phyloP scores from a whole-genome alignment of 768 basidiomycete genomes.

The Daedalea quercina region DNA sequence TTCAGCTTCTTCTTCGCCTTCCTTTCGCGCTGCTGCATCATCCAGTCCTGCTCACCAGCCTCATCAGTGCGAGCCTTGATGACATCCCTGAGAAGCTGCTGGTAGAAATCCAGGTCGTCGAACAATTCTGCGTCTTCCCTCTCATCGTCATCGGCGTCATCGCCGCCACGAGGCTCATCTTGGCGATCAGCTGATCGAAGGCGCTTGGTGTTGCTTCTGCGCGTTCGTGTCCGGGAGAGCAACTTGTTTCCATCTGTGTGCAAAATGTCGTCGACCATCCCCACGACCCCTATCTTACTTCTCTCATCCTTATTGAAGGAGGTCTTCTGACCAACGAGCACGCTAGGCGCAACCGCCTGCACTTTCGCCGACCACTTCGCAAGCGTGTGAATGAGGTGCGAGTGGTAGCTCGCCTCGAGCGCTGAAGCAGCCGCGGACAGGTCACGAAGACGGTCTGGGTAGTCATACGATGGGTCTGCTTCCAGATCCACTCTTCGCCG shows the following conservation, averaged over 20 bases:
- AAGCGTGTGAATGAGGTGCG: constrained; percentile 69
- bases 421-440: constrained; percentile 25
- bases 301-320: constrained; percentile 42
- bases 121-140: constrained; percentile 48
- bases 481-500: constrained; percentile 38
- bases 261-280: constrained; percentile 74
- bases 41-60: constrained; percentile 53
- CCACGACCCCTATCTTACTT: constrained; percentile 41
- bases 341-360: constrained; percentile 82
- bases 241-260: constrained; percentile 45
- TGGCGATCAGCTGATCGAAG: constrained; percentile 25
- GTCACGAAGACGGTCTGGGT: constrained; percentile 31
- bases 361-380: constrained; percentile 96
- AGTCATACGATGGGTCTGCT: constrained; percentile 28
- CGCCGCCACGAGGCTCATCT: background rate
- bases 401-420: constrained; percentile 46
- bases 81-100: constrained; percentile 84
- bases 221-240: constrained; percentile 54
- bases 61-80: constrained; percentile 59
- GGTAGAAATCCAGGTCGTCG: constrained; percentile 92
- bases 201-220: constrained; percentile 41
- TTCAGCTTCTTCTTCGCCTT: constrained; percentile 66
- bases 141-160: constrained; percentile 26
- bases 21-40: constrained; percentile 55
- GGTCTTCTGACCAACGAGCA: constrained; percentile 61